Evolutionary conservation across 495 filamentous ascomycete genomes (phyloP).

Genomic region (Hypomontagnella monticulosa): DNA sequence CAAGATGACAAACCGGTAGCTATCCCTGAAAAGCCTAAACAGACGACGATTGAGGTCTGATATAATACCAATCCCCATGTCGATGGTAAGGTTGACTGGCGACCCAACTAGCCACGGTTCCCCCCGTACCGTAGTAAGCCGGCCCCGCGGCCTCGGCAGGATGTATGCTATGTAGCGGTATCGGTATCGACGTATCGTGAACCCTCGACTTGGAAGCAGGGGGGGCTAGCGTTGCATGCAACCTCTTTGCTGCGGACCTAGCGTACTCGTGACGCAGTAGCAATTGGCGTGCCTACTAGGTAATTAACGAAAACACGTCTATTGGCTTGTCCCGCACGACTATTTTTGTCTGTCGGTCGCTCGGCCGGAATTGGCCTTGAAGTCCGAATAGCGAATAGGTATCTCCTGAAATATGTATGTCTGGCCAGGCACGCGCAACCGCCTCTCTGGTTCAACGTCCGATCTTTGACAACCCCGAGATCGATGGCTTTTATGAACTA

Average conservation of each 20-base stretch:
- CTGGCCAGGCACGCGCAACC: slow-evolving; percentile 16
- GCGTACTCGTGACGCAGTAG: slow-evolving; percentile 31
- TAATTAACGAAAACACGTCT: slow-evolving; percentile 14
- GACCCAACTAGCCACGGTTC: too few relatives aligned
- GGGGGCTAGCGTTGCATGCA: slow-evolving; percentile 26
- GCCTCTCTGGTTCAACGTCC: slow-evolving; percentile 12
- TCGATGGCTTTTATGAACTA: slow-evolving; percentile 10
- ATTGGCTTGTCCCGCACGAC: slow-evolving; percentile 19
- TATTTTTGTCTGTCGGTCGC: slow-evolving; percentile 35
- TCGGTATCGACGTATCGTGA: slow-evolving; percentile 26
- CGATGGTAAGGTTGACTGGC: slow-evolving; percentile 5
- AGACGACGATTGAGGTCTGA: slow-evolving; percentile 1
- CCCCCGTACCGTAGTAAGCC: not conserved
- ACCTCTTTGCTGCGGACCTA: slow-evolving; percentile 26
- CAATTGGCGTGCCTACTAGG: not conserved
- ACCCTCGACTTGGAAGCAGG: slow-evolving; percentile 7
- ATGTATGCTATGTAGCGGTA: not conserved
- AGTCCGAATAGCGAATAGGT: slow-evolving; percentile 13
- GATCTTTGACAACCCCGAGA: not conserved
- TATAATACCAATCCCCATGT: not conserved
- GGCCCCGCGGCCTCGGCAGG: not conserved
- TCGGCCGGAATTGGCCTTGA: slow-evolving; percentile 29
- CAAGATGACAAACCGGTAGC: not conserved
- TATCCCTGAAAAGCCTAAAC: slow-evolving; percentile 7
- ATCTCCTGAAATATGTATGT: slow-evolving; percentile 17